Evolutionary conservation across 768 basidiomycete species (phyloP), one percentile per base, ranked within the genome.

Genomic region (Suillus luteus): DNA sequence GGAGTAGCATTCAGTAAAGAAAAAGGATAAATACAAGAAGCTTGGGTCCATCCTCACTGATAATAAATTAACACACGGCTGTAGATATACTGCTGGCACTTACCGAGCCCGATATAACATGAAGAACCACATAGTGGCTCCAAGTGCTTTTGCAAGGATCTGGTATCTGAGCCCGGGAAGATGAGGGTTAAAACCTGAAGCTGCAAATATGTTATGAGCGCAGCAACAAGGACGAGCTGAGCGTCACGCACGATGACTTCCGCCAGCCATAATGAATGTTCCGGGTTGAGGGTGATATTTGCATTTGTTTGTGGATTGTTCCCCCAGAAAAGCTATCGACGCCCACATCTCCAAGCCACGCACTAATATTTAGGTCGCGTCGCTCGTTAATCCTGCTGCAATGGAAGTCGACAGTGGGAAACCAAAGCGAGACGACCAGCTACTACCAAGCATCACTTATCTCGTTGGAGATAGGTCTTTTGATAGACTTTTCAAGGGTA

Each of bases 61-160:
- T 67, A 35, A 59, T 19, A 57, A 64, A 54, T 9, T n/a, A 59
- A 24, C 1, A 31, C 57, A 35, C 57, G 62, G 14, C 54, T 62
- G 55, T 22, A 41, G 17, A 48, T 54, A 24, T 38, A 49, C 55
- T 35, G 41, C 35, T 54, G n/a, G 31, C 55, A 82, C 90, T 72
- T 71, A 96, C 95, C 94, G 83, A 67, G 92, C 90, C 62, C 95
- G 88, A 79, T 96, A 97, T 82, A 97, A 96, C 74, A 97, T 95
- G 82, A 95, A 97, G 86, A 96, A 96, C 95, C 95, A 97, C 95
- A 97, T 96, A 31, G 88, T 85, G 40, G 95, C 95, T 57, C 95
- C 95, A 52, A 97, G 81, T 65, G 86, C 87, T 77, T 95, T 95
- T 33, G 91, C 85, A 37, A 96, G 82, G 75, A 93, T 86, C 64